A percentile compares a stretch with the other conserved stretches of the same genome.
phyloP scores from a whole-genome alignment of 768 basidiomycete species.

The Lactarius pseudohatsudake region DNA sequence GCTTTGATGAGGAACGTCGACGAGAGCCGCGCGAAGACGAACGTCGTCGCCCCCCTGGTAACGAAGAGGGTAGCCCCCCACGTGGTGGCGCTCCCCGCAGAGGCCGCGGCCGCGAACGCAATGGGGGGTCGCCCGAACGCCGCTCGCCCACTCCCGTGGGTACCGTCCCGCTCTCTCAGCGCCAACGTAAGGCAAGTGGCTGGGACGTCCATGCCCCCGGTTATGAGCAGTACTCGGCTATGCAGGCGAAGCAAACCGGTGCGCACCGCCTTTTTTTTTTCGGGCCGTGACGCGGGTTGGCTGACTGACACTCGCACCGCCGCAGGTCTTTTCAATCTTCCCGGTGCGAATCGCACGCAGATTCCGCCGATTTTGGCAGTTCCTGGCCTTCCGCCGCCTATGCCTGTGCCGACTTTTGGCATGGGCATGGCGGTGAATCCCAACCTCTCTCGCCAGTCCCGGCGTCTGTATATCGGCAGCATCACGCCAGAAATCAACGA shows the following conservation, averaged over 20 bases:
- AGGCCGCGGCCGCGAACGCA: slow-evolving; percentile 51
- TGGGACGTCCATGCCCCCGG: slow-evolving; percentile 98
- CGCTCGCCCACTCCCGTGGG: slow-evolving; percentile 91
- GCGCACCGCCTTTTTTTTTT: slow-evolving; percentile 21
- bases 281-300: background rate
- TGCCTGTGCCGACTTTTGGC: slow-evolving; percentile 81
- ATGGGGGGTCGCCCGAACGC: slow-evolving; percentile 70
- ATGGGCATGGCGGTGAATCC: slow-evolving; percentile 87
- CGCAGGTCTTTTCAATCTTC: slow-evolving; percentile 93
- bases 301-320: slow-evolving; percentile 16
- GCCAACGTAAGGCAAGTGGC: slow-evolving; percentile 85
- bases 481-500: slow-evolving; percentile 95
- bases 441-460: slow-evolving; percentile 89
- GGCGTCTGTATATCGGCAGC: slow-evolving; percentile 94
- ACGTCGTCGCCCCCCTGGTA: slow-evolving; percentile 32
- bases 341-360: slow-evolving; percentile 89
- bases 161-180: slow-evolving; percentile 74
- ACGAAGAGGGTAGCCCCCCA: slow-evolving; percentile 39
- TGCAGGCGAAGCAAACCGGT: slow-evolving; percentile 99
- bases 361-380: slow-evolving; percentile 80
- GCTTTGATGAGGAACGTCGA: slow-evolving; percentile 44
- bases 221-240: slow-evolving; percentile 90
- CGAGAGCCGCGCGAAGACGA: slow-evolving; percentile 40
- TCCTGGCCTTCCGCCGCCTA: slow-evolving; percentile 77
- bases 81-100: slow-evolving; percentile 40